Conservation (phyloP, 352 stramenopile genomes). For the Globisporangium mamillatum region DNA sequence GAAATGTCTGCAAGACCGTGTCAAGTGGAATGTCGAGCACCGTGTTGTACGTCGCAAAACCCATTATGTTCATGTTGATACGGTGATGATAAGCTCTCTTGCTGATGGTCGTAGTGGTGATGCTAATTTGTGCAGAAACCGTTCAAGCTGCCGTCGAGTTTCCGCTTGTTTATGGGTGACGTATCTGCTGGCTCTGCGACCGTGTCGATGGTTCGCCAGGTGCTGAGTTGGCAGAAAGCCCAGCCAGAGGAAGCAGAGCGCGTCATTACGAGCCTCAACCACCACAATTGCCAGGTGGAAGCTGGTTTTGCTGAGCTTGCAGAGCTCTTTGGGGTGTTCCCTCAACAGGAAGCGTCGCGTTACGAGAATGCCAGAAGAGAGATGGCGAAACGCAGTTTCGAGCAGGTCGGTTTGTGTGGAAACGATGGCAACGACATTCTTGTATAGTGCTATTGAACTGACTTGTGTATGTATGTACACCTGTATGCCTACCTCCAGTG, state of each 20-base stretch:
- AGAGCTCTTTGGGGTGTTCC: constrained; percentile 3
- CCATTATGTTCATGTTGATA: neutral
- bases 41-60: constrained; percentile 38
- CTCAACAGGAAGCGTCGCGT: neutral
- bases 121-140: constrained; percentile 32
- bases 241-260: constrained; percentile 28
- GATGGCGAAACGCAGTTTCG: constrained; percentile 10
- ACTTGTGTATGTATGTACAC: neutral
- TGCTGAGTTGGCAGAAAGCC: constrained; percentile 34
- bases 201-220: constrained; percentile 78
- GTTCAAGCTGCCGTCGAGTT: constrained; percentile 58
- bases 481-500: constrained; percentile 34
- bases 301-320: constrained; percentile 18
- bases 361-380: neutral
- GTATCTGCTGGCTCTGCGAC: constrained; percentile 92
- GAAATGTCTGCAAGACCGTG: constrained; percentile 33
- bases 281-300: constrained; percentile 38
- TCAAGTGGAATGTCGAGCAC: constrained; percentile 40
- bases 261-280: constrained; percentile 34
- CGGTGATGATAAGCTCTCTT: neutral
- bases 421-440: neutral
- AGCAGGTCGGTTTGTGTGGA: constrained; percentile 26
- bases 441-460: neutral
- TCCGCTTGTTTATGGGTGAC: constrained; percentile 94
- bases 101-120: neutral